Base-by-base conservation (phyloP, 164 flowering plant genomes). In the Protea cynaroides region DNA sequence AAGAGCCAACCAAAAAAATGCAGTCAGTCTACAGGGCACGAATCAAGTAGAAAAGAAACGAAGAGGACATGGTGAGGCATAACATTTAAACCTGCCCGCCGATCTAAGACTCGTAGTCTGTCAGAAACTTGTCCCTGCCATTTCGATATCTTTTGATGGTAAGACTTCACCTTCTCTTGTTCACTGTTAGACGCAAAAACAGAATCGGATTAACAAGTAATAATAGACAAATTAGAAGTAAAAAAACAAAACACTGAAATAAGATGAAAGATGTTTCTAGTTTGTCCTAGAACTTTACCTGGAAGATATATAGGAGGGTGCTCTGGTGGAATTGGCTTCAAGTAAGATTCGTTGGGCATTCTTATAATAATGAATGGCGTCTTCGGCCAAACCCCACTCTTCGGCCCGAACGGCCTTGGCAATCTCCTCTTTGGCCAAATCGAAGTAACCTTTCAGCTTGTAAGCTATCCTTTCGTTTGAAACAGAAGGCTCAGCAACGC, bases 351-450 rank as follows among this genome's bases (percentile, higher is more conserved):
- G 78, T 62, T 80, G 84, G 7, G 97, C 99, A 53, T 78, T 87
- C 47, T 58, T 81, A 65, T 92, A 95, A 56, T 90, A 86, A 62
- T 72, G 46, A 24, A 92, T 65, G 0, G 98, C 98, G 19, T 95
- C 98, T 38, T 95, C 98, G 7, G 61, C 56, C 44, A 95, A 71
- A 14, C 97, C 98, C 99, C 98, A 95, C 58, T 95, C 99, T 69
- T 95, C 99, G 0, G 97, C 94, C 56, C 94, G 76, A 62, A 95
- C 85, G 14, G 97, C 99, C 66, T 86, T 92, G 58, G 70, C 98
- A 40, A 92, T 90, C 87, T 87, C 95, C 59, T 75, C 95, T 76
- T 80, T 88, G 7, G 91, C 96, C 74, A 92, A 82, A 68, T 95
- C 96, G 62, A 86, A 92, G 82, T 87, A 95, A 7, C 97, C 96